Conservation (phyloP, 1,139 yeast genomes). For the Yamadazyma triangularis region DNA sequence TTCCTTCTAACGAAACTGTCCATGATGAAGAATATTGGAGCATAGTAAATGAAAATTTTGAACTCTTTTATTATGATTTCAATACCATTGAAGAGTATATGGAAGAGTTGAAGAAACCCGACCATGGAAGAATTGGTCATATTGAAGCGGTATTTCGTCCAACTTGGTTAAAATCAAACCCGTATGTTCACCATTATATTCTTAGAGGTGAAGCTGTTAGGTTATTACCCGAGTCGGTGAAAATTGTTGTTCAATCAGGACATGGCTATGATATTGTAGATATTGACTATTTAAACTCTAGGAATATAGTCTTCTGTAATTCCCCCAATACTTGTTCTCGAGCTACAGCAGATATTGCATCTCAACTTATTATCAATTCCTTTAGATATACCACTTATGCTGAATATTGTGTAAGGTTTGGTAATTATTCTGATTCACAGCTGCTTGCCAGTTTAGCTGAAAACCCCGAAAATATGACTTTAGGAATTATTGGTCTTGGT, state of each 20-base stretch:
- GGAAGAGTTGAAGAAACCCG: constrained; percentile 24
- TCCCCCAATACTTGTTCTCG: constrained; percentile 30
- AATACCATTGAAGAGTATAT: constrained; percentile 25
- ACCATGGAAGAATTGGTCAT: constrained; percentile 24
- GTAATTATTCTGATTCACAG: constrained; percentile 22
- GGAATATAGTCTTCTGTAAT: constrained; percentile 28
- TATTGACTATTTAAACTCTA: constrained; percentile 22
- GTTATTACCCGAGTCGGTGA: constrained; percentile 25
- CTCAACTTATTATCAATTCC: constrained; percentile 20
- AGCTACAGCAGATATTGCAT: constrained; percentile 34
- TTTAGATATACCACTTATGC: constrained; percentile 27
- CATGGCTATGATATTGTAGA: constrained; percentile 38
- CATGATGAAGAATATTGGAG: constrained; percentile 30
- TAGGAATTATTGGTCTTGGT: constrained; percentile 34
- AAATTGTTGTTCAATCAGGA: constrained; percentile 20
- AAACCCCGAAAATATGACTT: constrained; percentile 27
- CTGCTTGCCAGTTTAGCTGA: constrained; percentile 18
- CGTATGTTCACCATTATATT: constrained; percentile 26
- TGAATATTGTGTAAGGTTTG: constrained; percentile 28
- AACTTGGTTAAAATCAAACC: constrained; percentile 29
- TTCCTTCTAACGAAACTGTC: constrained; percentile 29
- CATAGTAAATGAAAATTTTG: constrained; percentile 24
- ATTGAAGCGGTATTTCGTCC: constrained; percentile 30
- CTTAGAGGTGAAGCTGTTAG: constrained; percentile 25
- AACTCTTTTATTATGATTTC: constrained; percentile 25